Evolutionary conservation across 768 basidiomycete genomes (phyloP).

Genomic region (Dioszegia crocea): DNA sequence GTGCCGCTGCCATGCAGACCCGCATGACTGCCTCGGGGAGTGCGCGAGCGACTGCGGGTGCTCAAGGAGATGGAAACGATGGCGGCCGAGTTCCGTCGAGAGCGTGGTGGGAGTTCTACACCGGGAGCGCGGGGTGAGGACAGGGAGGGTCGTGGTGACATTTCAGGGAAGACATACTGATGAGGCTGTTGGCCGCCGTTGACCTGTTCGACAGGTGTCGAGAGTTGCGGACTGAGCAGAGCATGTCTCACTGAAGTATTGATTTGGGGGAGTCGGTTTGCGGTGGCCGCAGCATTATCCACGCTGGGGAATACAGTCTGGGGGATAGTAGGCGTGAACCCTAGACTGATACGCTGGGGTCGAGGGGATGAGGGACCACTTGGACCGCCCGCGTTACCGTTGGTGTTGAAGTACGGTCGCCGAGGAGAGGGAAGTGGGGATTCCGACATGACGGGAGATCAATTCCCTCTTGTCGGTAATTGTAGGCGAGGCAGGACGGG

Average conservation of each 20-base stretch:
- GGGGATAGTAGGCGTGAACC: slow-evolving; percentile 19
- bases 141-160: not conserved
- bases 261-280: slow-evolving; percentile 12
- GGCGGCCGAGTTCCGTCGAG: slow-evolving; percentile 37
- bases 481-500: not conserved
- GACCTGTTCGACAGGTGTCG: slow-evolving; percentile 1
- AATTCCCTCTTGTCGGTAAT: not conserved
- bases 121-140: slow-evolving; percentile 5
- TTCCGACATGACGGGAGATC: slow-evolving; percentile 6
- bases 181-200: not conserved
- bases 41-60: slow-evolving; percentile 34
- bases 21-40: slow-evolving; percentile 32
- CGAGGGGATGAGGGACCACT: slow-evolving; percentile 31
- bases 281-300: slow-evolving; percentile 5
- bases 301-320: slow-evolving; percentile 8
- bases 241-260: slow-evolving; percentile 17
- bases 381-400: not conserved
- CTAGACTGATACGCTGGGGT: slow-evolving; percentile 15
- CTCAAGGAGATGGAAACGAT: slow-evolving; percentile 40
- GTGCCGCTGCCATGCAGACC: slow-evolving; percentile 28
- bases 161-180: slow-evolving; percentile 5
- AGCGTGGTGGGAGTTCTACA: slow-evolving; percentile 7
- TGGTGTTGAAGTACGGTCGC: not conserved
- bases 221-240: not conserved
- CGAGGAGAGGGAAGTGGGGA: slow-evolving; percentile 3